phyloP scores from a whole-genome alignment of 1,139 yeast species.

The Suhomyces bribrorum region DNA sequence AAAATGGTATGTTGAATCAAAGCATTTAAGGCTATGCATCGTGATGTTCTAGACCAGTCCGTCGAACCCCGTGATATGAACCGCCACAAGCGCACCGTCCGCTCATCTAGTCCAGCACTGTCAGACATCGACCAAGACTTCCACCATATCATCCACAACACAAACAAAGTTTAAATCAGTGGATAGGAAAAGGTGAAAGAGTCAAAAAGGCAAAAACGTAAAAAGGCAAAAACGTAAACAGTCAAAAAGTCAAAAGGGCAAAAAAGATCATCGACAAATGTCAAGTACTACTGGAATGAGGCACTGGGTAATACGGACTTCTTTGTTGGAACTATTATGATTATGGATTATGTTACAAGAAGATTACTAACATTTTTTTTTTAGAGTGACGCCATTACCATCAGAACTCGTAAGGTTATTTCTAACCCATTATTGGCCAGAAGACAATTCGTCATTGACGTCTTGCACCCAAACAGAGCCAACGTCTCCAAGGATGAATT shows the following conservation, averaged over 20 bases:
- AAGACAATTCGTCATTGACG: slow-evolving; percentile 99
- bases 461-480: slow-evolving; percentile 99
- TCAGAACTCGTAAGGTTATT: slow-evolving; percentile 99
- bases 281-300: too few relatives aligned
- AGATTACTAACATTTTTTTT: slow-evolving; percentile 36
- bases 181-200: neutral
- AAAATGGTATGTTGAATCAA: slow-evolving; percentile 31
- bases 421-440: slow-evolving; percentile 99
- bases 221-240: too few relatives aligned
- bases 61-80: too few relatives aligned
- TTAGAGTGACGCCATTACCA: slow-evolving; percentile 97
- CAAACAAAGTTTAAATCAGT: neutral
- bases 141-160: too few relatives aligned
- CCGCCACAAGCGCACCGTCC: too few relatives aligned
- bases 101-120: too few relatives aligned
- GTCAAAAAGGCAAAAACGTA: neutral
- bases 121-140: too few relatives aligned
- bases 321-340: neutral
- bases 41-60: neutral
- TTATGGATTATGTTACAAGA: neutral
- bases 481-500: slow-evolving; percentile 99
- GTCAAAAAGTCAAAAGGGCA: neutral
- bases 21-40: neutral
- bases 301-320: neutral
- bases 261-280: too few relatives aligned